phyloP scores from a whole-genome alignment of 495 filamentous ascomycete genomes.

The Penicillium turbatum region DNA sequence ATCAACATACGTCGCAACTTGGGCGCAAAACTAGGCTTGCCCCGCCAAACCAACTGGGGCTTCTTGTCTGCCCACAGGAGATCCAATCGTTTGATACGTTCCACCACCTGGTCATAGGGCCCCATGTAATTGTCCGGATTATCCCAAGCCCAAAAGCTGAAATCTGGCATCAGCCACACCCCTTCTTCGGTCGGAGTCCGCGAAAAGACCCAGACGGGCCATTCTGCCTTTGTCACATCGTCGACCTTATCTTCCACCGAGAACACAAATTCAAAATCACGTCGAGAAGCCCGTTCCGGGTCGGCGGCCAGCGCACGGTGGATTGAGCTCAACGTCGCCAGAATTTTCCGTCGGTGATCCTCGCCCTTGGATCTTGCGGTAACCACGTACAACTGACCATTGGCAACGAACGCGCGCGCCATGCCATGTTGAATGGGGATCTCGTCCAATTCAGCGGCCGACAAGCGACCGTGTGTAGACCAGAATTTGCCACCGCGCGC shows the following conservation, averaged over 20 bases:
- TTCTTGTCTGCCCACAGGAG: constrained; percentile 48
- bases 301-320: constrained; percentile 43
- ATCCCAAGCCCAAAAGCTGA: constrained; percentile 71
- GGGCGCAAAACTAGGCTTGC: constrained; percentile 45
- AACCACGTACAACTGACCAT: constrained; percentile 38
- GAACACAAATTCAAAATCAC: constrained; percentile 61
- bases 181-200: constrained; percentile 37
- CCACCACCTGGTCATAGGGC: constrained; percentile 54
- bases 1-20: constrained; percentile 48
- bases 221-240: constrained; percentile 40
- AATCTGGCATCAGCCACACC: constrained; percentile 73
- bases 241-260: constrained; percentile 48
- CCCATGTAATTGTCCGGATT: constrained; percentile 56
- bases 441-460: constrained; percentile 29
- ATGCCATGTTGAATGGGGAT: constrained; percentile 32
- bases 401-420: constrained; percentile 33
- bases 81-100: constrained; percentile 35
- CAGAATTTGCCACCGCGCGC: constrained; percentile 33
- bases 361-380: constrained; percentile 32
- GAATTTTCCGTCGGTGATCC: constrained; percentile 42
- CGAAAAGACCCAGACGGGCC: constrained; percentile 52
- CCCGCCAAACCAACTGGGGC: constrained; percentile 64
- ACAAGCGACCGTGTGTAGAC: constrained; percentile 24
- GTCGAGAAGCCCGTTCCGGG: constrained; percentile 42
- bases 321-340: constrained; percentile 44